Evolutionary conservation across 164 flowering plant species (phyloP).

Genomic region (Macadamia integrifolia): DNA sequence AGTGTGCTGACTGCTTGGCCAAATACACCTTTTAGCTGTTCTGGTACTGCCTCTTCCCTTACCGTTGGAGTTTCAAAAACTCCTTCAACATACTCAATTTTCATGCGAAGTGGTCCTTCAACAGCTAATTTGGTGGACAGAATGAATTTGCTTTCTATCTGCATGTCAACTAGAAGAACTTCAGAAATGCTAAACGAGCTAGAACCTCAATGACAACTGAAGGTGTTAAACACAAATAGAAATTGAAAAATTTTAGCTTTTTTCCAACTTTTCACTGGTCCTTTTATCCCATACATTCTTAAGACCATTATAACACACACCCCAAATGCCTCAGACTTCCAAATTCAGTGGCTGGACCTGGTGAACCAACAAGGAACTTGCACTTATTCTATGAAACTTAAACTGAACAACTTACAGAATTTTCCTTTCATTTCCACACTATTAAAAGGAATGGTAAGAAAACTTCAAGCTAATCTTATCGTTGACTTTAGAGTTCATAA

Average conservation of each 20-base stretch:
- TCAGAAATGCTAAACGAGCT: slow-evolving; percentile 8
- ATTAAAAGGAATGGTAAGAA: no score
- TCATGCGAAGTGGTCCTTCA: slow-evolving; percentile 90
- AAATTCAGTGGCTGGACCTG: no score
- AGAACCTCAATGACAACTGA: background rate
- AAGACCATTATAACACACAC: no score
- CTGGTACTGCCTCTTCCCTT: slow-evolving; percentile 64
- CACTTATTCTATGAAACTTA: no score
- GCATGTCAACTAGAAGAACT: slow-evolving; percentile 25
- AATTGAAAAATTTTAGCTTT: background rate
- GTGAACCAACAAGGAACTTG: no score
- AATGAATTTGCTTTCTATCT: slow-evolving; percentile 75
- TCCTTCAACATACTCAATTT: slow-evolving; percentile 84
- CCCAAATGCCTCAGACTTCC: no score
- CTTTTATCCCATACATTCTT: no score
- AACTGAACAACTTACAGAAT: no score
- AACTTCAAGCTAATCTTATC: no score
- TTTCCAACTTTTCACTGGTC: no score
- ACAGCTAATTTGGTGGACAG: slow-evolving; percentile 61
- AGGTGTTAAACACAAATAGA: background rate
- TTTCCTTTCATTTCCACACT: no score
- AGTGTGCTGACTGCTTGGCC: slow-evolving; percentile 60
- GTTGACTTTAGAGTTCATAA: no score
- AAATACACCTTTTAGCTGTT: slow-evolving; percentile 64
- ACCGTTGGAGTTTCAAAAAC: slow-evolving; percentile 58